These are phyloP conservation scores for Penicillium rolfsii DNA, from an alignment of 2,329 filamentous ascomycete species.

Conservation along the genomic window DNA sequence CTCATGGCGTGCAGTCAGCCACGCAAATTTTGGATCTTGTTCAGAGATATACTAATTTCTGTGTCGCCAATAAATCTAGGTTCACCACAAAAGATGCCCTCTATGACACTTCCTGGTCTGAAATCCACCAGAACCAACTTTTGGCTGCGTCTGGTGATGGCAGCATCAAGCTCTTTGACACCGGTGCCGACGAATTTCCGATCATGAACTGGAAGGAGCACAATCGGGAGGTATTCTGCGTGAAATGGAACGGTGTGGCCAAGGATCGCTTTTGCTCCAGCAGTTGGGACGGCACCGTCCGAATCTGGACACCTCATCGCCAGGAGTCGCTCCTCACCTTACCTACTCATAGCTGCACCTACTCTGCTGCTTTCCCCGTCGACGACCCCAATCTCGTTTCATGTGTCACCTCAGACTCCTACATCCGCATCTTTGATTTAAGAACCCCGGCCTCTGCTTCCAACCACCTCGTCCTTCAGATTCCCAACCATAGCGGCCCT, in stretches of 20 bases:
- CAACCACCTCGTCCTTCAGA: conserved; percentile 81
- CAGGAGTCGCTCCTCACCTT: conserved; percentile 77
- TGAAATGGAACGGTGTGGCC: conserved; percentile 86
- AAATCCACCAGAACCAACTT: conserved; percentile 93
- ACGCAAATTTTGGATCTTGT: neutral
- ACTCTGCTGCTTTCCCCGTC: conserved; percentile 80
- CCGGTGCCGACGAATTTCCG: conserved; percentile 78
- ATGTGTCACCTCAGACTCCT: conserved; percentile 84
- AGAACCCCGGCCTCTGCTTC: conserved; percentile 81
- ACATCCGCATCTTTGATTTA: conserved; percentile 88
- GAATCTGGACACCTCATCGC: conserved; percentile 88
- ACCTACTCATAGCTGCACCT: conserved; percentile 90
- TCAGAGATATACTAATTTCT: neutral
- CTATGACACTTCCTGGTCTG: conserved; percentile 93
- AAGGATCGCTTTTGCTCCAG: conserved; percentile 90
- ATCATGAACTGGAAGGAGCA: conserved; percentile 93
- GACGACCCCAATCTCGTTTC: conserved; percentile 81
- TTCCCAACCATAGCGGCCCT: conserved; percentile 77
- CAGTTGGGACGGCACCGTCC: conserved; percentile 95
- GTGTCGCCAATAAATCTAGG: conserved; percentile 50
- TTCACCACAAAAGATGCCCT: conserved; percentile 98
- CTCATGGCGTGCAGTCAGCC: neutral
- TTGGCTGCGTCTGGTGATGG: conserved; percentile 89
- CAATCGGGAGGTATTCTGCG: conserved; percentile 87
- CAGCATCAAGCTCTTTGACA: conserved; percentile 91